Evolutionary conservation across 2,329 filamentous ascomycete genomes (phyloP).

Genomic region (Fusarium anguioides): DNA sequence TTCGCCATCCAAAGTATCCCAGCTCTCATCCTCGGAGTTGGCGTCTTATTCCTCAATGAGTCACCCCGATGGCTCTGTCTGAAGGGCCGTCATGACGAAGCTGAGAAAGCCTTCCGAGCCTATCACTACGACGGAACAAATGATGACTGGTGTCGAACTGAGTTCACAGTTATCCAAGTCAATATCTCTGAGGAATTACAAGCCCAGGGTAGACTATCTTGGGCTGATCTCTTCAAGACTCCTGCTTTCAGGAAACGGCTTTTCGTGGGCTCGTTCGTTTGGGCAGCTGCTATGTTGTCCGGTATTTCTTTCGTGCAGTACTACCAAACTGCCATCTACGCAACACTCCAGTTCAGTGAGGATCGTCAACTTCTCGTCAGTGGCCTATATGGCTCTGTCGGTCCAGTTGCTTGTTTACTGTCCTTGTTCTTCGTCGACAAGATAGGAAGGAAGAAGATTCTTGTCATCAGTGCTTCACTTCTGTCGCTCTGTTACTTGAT

Average conservation of each 20-base stretch:
- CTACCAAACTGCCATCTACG: constrained; percentile 56
- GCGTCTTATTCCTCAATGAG: constrained; percentile 51
- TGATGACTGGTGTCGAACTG: constrained; percentile 51
- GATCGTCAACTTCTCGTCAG: constrained; percentile 54
- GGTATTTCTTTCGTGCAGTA: constrained; percentile 58
- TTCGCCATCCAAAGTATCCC: constrained; percentile 53
- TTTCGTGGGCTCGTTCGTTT: constrained; percentile 55
- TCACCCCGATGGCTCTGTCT: constrained; percentile 53
- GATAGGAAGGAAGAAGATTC: constrained; percentile 51
- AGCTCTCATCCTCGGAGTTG: constrained; percentile 49
- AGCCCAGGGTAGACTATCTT: constrained; percentile 44
- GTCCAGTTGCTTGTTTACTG: constrained; percentile 51
- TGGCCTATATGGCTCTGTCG: constrained; percentile 54
- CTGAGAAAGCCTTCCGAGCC: constrained; percentile 48
- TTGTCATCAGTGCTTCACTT: constrained; percentile 51
- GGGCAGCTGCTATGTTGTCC: constrained; percentile 56
- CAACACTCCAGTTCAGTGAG: constrained; percentile 52
- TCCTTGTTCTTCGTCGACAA: constrained; percentile 55
- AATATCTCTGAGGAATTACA: constrained; percentile 52
- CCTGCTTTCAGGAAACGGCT: constrained; percentile 51
- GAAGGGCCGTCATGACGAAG: constrained; percentile 52
- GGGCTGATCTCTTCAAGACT: constrained; percentile 49
- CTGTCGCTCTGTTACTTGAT: constrained; percentile 53
- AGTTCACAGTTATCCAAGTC: constrained; percentile 50
- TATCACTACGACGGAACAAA: constrained; percentile 53